Base-by-base conservation (phyloP, 106 monocot genomes). In the Vanilla planifolia region DNA sequence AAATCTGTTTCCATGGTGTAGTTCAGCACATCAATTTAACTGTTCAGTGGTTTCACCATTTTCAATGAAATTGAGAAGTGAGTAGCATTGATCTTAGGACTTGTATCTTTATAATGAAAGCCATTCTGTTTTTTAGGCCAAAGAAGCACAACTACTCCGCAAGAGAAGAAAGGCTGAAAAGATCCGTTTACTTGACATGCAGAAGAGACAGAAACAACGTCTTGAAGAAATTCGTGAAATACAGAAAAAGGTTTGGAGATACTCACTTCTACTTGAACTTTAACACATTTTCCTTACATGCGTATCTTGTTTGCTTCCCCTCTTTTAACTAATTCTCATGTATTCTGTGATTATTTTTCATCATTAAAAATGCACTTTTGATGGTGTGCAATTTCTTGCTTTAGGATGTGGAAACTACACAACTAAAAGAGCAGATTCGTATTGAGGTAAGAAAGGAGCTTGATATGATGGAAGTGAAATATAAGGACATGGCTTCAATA, bases 161-260 rank as follows among this genome's bases (percentile, higher is more conserved):
- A 89, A 69, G 75, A 76, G 62, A 68, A 86, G 61, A 47, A 90
- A 70, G 45, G 81, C 86, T 32, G 80, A 86, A 76, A 76, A 28
- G 40, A 48, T 78, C 58, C 95, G 86, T 46, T 48, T 87, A 33
- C 60, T 84, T 45, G 84, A 90, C 67, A 87, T 90, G 83, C 86
- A 84, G 71, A 96, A 64, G 66, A 86, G 90, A 48, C 90, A 96
- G 60, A 96, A 77, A 53, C 83, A 86, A 70, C 83, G 95, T 9
- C 8, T 96, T 6, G 81, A 90, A 61, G 95, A 96, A 80, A 72
- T 96, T 36, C 80, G 95, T 8, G 83, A 87, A 71, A 75, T 77
- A 42, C 86, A 90, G 56, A 90, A 79, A 69, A 90, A 84, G 95
- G 95, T 96, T 34, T 35, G 48, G 55, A 53, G 8, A 41, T 53